Base-by-base conservation (phyloP, 805 yeast species). In the Blastobotrys robertii region DNA sequence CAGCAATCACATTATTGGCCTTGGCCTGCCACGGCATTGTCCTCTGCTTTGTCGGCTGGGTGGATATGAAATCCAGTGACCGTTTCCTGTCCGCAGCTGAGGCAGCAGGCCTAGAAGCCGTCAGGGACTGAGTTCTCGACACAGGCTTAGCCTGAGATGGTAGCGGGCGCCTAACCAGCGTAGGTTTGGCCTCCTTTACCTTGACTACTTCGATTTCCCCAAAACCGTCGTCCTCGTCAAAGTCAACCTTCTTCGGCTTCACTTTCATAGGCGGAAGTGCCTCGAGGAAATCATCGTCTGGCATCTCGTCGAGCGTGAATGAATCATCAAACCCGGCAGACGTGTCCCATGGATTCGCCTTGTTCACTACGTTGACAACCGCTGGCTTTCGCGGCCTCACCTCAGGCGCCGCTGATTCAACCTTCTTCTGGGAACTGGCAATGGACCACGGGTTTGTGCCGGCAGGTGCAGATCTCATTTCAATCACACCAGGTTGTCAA, bases 211-310 rank as follows among this genome's bases (percentile, higher is more conserved):
- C 34, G 15, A 31, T 31, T 8, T 12, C 34, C 2, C n/a, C 41
- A 14, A 38, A 38, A 6, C 39, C 39, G 13, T 37, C 39, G 11
- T 37, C 37, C 4, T 34, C 37, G 12, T 34, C 39, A 8, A 15
- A 14, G 11, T 37, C 39, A 13, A 12, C 15, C 25, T 19, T 19
- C 25, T 19, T 19, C 25, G 25, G 6, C 25, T 19, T 19, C 6
- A 19, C 25, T 19, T 19, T 19, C 25, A 34, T 15, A 6, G n/a
- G n/a, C 3, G 37, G 22, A 5, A 34, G n/a, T 10, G 37, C 22
- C 6, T 34, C 22, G 22, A 10, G 22, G 6, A 13, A 10, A 7
- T 10, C n/a, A 10, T 13, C n/a, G 8, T 13, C 19, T 10, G 16
- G n/a, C 16, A 13, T 11, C 14, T 34, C 37, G n/a, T 11, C 16